Percentiles rank a stretch among this genome's conserved stretches.
These are phyloP conservation scores for Lecanicillium sp. DNA, from an alignment of 2,329 filamentous ascomycete genomes.

Conservation along the genomic window DNA sequence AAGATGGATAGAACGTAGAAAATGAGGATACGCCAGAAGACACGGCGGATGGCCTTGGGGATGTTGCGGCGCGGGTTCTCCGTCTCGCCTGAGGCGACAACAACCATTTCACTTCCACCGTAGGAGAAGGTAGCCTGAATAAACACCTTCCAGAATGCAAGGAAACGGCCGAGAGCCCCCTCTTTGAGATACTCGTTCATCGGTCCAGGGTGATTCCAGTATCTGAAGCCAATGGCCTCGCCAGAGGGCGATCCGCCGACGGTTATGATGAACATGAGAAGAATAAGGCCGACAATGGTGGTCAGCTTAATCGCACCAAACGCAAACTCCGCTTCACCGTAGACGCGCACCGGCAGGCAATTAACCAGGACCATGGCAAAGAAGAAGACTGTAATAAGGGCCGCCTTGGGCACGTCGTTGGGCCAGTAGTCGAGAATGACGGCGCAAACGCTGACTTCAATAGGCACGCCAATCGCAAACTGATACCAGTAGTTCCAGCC, in stretches of 20 bases:
- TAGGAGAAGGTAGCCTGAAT: constrained; percentile 41
- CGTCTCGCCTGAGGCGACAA: constrained; percentile 29
- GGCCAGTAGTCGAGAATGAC: constrained; percentile 39
- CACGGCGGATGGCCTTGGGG: constrained; percentile 23
- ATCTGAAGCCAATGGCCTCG: constrained; percentile 36
- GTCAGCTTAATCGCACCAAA: constrained; percentile 41
- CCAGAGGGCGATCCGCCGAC: constrained; percentile 36
- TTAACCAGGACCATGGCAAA: constrained; percentile 29
- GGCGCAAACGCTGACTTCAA: constrained; percentile 38
- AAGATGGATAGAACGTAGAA: constrained; percentile 30
- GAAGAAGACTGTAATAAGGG: constrained; percentile 29
- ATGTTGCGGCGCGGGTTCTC: constrained; percentile 26
- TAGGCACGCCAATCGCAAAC: constrained; percentile 39
- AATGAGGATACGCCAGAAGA: constrained; percentile 27
- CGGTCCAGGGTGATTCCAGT: constrained; percentile 34
- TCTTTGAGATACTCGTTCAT: constrained; percentile 32
- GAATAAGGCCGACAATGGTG: constrained; percentile 40
- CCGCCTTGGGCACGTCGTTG: constrained; percentile 17
- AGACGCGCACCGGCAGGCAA: constrained; percentile 33
- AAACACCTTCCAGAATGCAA: constrained; percentile 36
- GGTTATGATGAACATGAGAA: constrained; percentile 41
- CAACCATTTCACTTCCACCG: constrained; percentile 32
- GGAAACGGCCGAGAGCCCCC: constrained; percentile 31
- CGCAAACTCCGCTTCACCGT: constrained; percentile 46
- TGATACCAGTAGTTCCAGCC: constrained; percentile 47